A percentile compares a stretch with the other conserved stretches of the same genome.
These are phyloP conservation scores for Fusarium floridanum DNA, from an alignment of 2,329 filamentous ascomycete species.

Conservation along the genomic window DNA sequence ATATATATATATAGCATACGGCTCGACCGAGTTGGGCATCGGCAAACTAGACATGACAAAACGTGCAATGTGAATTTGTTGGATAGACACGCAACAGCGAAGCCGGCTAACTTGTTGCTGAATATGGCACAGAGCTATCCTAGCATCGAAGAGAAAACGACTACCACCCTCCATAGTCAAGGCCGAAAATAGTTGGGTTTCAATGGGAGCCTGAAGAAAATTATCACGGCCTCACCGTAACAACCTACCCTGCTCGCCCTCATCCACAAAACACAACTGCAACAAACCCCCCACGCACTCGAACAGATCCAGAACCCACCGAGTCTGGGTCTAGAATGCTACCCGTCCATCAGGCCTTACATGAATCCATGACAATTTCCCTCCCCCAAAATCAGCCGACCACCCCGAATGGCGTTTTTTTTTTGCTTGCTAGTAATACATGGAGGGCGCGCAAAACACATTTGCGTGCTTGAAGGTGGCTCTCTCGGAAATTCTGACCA, in stretches of 20 bases:
- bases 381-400: neutral
- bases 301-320: neutral
- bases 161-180: too few species aligned
- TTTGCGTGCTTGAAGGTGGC: too few species aligned
- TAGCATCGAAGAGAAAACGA: too few species aligned
- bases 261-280: neutral
- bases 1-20: neutral
- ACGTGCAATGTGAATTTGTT: neutral
- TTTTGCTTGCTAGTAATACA: neutral
- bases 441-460: neutral
- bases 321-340: neutral
- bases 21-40: neutral
- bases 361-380: conserved; percentile 1
- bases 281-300: neutral
- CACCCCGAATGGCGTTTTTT: neutral
- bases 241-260: neutral
- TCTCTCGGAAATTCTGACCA: conserved; percentile 1
- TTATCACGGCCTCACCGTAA: neutral
- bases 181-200: neutral
- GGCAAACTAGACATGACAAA: neutral
- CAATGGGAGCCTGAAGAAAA: neutral
- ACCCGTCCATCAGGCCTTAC: neutral
- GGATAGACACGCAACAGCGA: neutral
- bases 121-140: too few species aligned
- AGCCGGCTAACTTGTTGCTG: neutral